Percentiles rank a stretch among this genome's conserved stretches.
These are phyloP conservation scores for Hypoxylon sp. DNA, from an alignment of 2,329 filamentous ascomycete genomes.

Conservation along the genomic window DNA sequence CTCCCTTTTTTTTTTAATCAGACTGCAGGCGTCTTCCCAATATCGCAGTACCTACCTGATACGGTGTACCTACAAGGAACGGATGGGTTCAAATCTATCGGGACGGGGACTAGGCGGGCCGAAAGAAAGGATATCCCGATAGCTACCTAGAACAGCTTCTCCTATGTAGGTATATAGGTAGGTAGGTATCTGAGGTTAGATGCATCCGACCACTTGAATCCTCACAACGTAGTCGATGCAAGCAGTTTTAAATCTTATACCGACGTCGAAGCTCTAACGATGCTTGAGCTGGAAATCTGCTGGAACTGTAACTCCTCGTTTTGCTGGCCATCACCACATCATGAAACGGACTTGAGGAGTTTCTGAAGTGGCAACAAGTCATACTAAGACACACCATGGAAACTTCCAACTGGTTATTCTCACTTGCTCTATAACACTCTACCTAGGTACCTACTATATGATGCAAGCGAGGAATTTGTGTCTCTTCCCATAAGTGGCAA, in stretches of 20 bases:
- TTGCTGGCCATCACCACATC: neutral
- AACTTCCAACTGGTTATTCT: neutral
- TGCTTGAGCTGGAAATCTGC: neutral
- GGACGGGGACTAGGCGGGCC: conserved; percentile 20
- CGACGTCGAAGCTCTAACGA: too few species aligned
- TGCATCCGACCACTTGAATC: neutral
- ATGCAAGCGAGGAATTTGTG: neutral
- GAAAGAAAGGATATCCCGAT: conserved; percentile 18
- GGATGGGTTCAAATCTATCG: neutral
- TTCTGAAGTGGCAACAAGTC: neutral
- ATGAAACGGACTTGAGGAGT: neutral
- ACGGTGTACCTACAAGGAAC: neutral
- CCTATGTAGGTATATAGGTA: neutral
- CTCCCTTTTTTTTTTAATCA: conserved; percentile 4
- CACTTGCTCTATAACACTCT: neutral
- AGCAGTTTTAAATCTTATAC: too few species aligned
- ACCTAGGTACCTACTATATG: neutral
- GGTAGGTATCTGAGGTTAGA: neutral
- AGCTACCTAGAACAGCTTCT: neutral
- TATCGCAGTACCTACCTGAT: neutral
- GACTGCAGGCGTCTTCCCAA: neutral
- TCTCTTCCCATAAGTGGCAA: neutral
- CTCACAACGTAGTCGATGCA: neutral
- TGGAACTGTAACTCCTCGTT: too few species aligned
- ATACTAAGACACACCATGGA: neutral